phyloP scores from a whole-genome alignment of 331 rosid species.

The Acacia pycnantha region DNA sequence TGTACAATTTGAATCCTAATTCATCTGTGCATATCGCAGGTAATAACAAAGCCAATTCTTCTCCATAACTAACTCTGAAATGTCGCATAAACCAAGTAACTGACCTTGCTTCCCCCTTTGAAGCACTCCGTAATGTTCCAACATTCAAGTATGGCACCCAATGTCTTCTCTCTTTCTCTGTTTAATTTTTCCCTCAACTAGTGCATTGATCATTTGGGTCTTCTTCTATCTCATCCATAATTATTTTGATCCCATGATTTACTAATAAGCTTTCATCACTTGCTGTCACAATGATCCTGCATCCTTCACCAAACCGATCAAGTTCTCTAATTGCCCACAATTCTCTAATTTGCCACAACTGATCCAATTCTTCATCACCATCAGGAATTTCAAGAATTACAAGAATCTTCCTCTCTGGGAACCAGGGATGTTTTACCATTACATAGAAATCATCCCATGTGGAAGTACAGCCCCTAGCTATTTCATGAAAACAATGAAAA shows the following conservation, averaged over 20 bases:
- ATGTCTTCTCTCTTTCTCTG: too few species aligned
- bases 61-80: too few species aligned
- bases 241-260: background rate
- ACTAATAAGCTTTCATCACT: slow-evolving; percentile 24
- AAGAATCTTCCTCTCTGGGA: background rate
- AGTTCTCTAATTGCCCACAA: background rate
- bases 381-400: background rate
- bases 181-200: too few species aligned
- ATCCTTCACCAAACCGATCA: slow-evolving; percentile 30
- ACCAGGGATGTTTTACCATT: background rate
- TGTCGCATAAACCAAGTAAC: too few species aligned
- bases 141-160: too few species aligned
- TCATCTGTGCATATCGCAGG: too few species aligned
- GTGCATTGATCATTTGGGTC: too few species aligned
- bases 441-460: background rate
- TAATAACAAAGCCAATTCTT: too few species aligned
- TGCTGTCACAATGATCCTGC: slow-evolving; percentile 29
- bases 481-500: background rate
- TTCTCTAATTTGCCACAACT: slow-evolving; percentile 2
- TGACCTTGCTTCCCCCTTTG: too few species aligned
- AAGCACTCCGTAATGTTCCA: too few species aligned
- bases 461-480: background rate
- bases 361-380: background rate
- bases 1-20: too few species aligned
- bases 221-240: too few species aligned